Conservation (phyloP, 352 stramenopile genomes). For the Peronospora destructor region DNA sequence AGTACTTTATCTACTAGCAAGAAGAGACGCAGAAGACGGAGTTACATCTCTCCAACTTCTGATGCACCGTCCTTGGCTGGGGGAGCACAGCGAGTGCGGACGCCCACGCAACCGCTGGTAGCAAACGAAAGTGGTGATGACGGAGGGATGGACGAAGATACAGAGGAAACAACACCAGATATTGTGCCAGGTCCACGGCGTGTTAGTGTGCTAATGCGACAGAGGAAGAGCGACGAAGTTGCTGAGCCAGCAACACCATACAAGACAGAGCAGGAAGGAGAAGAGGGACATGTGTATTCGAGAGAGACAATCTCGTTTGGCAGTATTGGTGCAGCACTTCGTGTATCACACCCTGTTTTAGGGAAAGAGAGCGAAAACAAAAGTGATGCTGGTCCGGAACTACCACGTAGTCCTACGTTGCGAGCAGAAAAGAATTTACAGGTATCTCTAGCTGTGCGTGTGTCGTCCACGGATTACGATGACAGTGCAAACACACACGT, state of each 20-base stretch:
- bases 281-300: slow-evolving; percentile 5
- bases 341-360: slow-evolving; percentile 5
- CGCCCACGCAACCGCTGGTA: slow-evolving; percentile 28
- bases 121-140: slow-evolving; percentile 24
- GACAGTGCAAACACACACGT: not conserved
- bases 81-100: slow-evolving; percentile 53
- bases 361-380: slow-evolving; percentile 2
- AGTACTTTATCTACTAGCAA: slow-evolving; percentile 13
- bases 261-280: slow-evolving; percentile 3
- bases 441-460: not conserved
- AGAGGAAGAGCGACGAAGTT: slow-evolving; percentile 12
- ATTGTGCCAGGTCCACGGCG: slow-evolving; percentile 16
- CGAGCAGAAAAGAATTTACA: slow-evolving; percentile 11
- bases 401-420: not conserved
- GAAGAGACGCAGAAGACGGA: slow-evolving; percentile 34
- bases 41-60: slow-evolving; percentile 44
- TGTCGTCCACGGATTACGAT: not conserved
- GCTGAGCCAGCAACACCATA: slow-evolving; percentile 3
- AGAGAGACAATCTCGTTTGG: slow-evolving; percentile 25
- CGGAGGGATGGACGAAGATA: slow-evolving; percentile 24
- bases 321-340: slow-evolving; percentile 14
- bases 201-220: slow-evolving; percentile 19
- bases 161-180: slow-evolving; percentile 17
- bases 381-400: not conserved
- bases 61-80: slow-evolving; percentile 41